Evolutionary conservation across 345 rosid genomes (phyloP), one percentile per base, ranked within the genome.

Genomic region (thale cress (Arabidopsis thaliana)): DNA sequence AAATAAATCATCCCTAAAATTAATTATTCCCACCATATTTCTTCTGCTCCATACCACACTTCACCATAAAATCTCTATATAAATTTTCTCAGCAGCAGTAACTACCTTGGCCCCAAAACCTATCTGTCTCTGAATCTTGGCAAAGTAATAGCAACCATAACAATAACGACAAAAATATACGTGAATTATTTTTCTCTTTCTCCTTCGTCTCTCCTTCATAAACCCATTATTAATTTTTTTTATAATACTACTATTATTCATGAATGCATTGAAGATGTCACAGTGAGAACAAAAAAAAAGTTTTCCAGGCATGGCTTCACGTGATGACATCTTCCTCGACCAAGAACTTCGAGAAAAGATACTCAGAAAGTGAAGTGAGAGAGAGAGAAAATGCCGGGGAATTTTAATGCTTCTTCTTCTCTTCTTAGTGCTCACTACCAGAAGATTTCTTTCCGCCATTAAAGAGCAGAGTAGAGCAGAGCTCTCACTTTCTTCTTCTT

Each of bases 261-360:
- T 51, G 68, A 69, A 52, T 7, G 60, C 67, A 77, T 64, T 64
- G 55, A 71, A 71, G 75, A 69, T 16, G 69, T 41, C 50, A 52
- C 33, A 69, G 75, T 76, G 49, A 62, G 79, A 60, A 2, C 6
- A 46, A 25, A 55, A 16, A 57, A 11, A 44, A 20, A 23, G 49
- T 61, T 44, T 79, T 80, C 41, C 70, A 73, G 77, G 53, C 77
- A 72, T 75, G 85, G 75, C 79, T 80, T 83, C 89, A 87, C 91
- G 89, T 85, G 91, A 79, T 85, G 91, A 79, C 52, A 70, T 53
- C 78, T 80, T 76, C 74, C 66, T 72, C 79, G 52, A 75, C 80
- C 79, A 80, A 56, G 67, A 66, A 71, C 82, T 80, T 81, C 83
- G 82, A 81, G 84, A 71, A 78, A 75, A 79, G 84, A 77, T 75